Evolutionary conservation across 2,329 filamentous ascomycete species (phyloP), one percentile per base, ranked within the genome.

Genomic region (Thyridium curvatum): DNA sequence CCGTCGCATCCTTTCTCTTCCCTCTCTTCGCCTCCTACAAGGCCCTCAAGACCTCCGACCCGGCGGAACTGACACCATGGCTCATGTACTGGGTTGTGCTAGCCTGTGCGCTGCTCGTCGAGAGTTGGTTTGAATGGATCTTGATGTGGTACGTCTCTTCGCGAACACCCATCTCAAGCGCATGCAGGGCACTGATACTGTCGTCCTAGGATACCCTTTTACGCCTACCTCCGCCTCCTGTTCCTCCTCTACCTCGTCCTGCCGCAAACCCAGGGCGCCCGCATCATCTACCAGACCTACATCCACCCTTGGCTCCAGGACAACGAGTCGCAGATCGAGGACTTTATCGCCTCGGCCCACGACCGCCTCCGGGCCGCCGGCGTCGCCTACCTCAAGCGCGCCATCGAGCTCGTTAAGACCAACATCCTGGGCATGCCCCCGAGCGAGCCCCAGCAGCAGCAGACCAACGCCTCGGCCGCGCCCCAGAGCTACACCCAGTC

Each of bases 41-140:
- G 72, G 91, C 93, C 35, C 84, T 98, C 56, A 91, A 93, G 66
- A 90, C 88, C 13, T 84, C 85, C 38, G 87, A 96, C 61, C 89
- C 90, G 3, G 83, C 87, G 30, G 82, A 94, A 58, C 75, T 96
- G 43, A 87, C 87, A 47, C 91, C 91, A 82, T 98, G 93, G 93
- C 78, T 97, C 49, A 97, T 97, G 85, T 98, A 97, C 75, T 98
- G 91, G 85, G 88, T 95, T 44, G 88, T 95, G 17, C 77, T 96
- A 48, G 86, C 86, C 44, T 83, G 86, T 59, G 79, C 82, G 52
- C 72, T 90, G 41, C 77, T 93, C 45, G 78, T 82, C 62, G 93
- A 97, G 67, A 90, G 84, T 34, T 94, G 89, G 78, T 81, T 85
- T 41, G 79, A 83, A 53, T 95, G 91, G 66, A 82, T 97, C 55